Base-by-base conservation (phyloP, 805 yeast species). In the Nakazawaea peltata region DNA sequence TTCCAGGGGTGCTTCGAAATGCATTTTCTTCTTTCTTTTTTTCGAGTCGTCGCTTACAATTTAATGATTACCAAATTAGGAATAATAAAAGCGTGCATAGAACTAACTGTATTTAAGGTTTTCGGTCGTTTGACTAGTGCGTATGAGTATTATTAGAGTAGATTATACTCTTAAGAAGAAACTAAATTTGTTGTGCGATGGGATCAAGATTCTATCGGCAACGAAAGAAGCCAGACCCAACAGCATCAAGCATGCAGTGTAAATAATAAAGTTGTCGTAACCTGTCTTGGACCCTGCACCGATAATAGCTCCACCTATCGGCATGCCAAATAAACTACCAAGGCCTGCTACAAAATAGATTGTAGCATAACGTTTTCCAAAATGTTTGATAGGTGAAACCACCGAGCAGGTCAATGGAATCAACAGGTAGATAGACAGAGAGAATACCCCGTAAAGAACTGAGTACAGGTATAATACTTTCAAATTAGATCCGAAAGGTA, bases 381-480 rank as follows among this genome's bases (percentile, higher is more conserved):
- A 37, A 26, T 43, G 41, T 44, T 46, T 37, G 28, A 56, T 34
- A 34, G 69, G 66, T n/a, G 80, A 71, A 25, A 77, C 71, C 33
- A 71, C 74, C 0, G 77, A 79, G 26, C 74, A 60, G 44, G 80
- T 70, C 2, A 71, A 75, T 2, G 83, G 81, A n/a, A 74, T 67
- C 30, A 76, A 47, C 3, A 80, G 65, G 30, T 75, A 56, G 4
- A 74, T 69, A 1, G 81, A 67, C 3, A 79, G 72, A 4, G 77
- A 64, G 32, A 67, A 57, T 37, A 76, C 66, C 1, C 84, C 84
- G 49, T 68, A 74, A 7, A 66, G 25, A 0, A 61, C 68, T 5
- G 77, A 58, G 52, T 73, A 78, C 1, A 62, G 66, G 47, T 71
- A 73, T 33, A 77, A 47, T 0, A 65, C 64, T 2, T 50, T 54